phyloP scores from a whole-genome alignment of 2,329 filamentous ascomycete genomes.

The Neodidymelliopsis sp. region DNA sequence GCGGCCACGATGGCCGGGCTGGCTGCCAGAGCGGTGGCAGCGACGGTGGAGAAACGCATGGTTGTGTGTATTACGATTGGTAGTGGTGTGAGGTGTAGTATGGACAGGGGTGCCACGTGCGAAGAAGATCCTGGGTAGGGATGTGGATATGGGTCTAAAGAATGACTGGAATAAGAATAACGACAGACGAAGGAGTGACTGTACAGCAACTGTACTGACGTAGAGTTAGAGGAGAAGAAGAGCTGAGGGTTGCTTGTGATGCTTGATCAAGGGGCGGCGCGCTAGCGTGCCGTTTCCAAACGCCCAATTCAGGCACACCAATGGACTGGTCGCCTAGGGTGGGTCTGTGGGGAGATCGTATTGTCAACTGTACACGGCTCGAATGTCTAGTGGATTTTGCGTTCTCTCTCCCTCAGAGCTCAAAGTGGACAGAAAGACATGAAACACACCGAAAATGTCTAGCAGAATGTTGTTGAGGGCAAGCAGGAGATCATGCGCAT shows the following conservation, averaged over 20 bases:
- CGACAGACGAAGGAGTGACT: slow-evolving; percentile 33
- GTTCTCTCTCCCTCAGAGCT: no score
- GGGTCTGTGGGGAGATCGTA: slow-evolving; percentile 24
- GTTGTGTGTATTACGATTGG: no score
- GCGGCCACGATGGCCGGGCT: slow-evolving; percentile 60
- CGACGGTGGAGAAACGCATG: slow-evolving; percentile 48
- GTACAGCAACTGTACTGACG: slow-evolving; percentile 31
- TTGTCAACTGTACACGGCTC: no score
- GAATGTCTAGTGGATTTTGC: no score
- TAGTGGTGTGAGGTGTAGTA: slow-evolving; percentile 9
- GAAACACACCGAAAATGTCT: no score
- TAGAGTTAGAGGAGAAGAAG: slow-evolving; percentile 24
- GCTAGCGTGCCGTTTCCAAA: slow-evolving; percentile 20
- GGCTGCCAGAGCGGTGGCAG: slow-evolving; percentile 40
- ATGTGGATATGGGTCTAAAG: slow-evolving; percentile 12
- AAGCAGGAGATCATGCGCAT: not conserved
- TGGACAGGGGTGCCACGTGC: slow-evolving; percentile 6
- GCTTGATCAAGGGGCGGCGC: slow-evolving; percentile 39
- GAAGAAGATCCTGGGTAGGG: no score
- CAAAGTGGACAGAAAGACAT: no score
- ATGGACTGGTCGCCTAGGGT: slow-evolving; percentile 16
- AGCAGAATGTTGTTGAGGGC: no score
- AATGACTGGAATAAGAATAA: slow-evolving; percentile 25
- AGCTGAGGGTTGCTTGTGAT: slow-evolving; percentile 18
- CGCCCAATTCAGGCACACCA: slow-evolving; percentile 26